Base-by-base conservation (phyloP, 2,329 filamentous ascomycete species). In the Pseudopithomyces chartarum region DNA sequence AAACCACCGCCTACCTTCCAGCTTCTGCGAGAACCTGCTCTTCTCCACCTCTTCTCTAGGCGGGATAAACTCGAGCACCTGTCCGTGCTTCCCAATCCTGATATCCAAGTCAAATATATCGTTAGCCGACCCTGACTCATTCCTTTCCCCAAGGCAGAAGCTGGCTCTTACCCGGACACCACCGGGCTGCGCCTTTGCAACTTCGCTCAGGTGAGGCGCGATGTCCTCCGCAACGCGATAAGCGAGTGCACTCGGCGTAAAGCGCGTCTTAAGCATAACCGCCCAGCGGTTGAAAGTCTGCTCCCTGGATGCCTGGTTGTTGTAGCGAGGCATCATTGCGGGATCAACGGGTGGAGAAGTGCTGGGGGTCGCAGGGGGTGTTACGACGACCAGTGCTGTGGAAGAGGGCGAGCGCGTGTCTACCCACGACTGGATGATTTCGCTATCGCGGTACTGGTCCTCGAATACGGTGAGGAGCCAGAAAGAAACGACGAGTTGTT, bases 101-200 rank as follows among this genome's bases (percentile, higher is more conserved):
- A 81, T 63, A 58, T 82, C 79, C 33, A 81, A 48, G 62, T 82
- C 79, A 32, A 80, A 81, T 6, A 81, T 78, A 17, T 79, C 79
- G 42, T 65, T 72, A 4, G 68, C 70, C 22, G 52, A 57, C 17
- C 64, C 52, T 15, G 55, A 39, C 2, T 70, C 64, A 0, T 63
- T 70, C 12, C 64, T 58, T 2, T 67, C 65, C 0, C 79, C 79
- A 0, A 82, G 57, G 54, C 78, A 80, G 42, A 82, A 81, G 50
- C 78, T 79, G 5, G 76, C 79, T 34, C 79, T 57, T 0, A 81
- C 74, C n/a, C 74, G 68, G 8, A 81, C 74, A 15, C 79, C 79
- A 0, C 76, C 75, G 3, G 65, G 58, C n/a, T 73, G 61, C 17
- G 57, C 60, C 60, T 80, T 81, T 0, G 79, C 80, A 29, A 60